Percentiles rank a stretch among this genome's conserved stretches.
These are phyloP conservation scores for Fistulifera solaris DNA, from an alignment of 108 stramenopile genomes.

Conservation along the genomic window DNA sequence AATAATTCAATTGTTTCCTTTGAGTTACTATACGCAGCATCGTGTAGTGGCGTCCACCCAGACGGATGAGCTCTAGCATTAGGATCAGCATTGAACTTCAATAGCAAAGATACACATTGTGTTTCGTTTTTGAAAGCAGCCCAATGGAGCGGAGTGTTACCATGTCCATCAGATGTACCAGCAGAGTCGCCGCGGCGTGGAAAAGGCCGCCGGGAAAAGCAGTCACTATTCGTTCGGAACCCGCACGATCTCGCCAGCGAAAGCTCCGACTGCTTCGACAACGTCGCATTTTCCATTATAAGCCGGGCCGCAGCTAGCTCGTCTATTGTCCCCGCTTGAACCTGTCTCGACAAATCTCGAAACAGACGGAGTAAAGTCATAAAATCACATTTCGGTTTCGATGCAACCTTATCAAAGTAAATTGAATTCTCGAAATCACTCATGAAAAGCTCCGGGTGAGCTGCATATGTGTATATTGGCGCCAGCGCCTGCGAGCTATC, in stretches of 20 bases:
- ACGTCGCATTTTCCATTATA: constrained; percentile 25
- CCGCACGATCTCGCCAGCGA: constrained; percentile 37
- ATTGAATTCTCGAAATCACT: neutral
- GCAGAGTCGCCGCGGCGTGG: constrained; percentile 2
- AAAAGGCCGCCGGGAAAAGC: neutral
- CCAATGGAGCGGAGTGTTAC: constrained; percentile 85
- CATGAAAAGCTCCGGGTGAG: constrained; percentile 2
- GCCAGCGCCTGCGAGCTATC: constrained; percentile 5
- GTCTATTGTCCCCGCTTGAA: constrained; percentile 31
- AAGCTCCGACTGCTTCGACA: constrained; percentile 28
- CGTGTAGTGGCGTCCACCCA: constrained; percentile 85
- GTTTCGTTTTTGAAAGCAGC: constrained; percentile 79
- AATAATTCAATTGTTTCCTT: constrained; percentile 53
- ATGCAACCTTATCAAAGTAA: neutral
- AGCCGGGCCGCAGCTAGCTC: constrained; percentile 43
- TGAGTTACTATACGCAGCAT: constrained; percentile 80
- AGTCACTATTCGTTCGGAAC: constrained; percentile 12
- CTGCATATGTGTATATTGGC: constrained; percentile 1
- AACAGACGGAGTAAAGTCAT: constrained; percentile 19
- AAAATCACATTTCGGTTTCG: constrained; percentile 10
- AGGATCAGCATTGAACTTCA: constrained; percentile 53
- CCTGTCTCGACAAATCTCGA: constrained; percentile 3
- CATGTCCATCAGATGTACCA: constrained; percentile 67
- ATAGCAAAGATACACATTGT: constrained; percentile 51
- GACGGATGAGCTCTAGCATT: constrained; percentile 73